phyloP scores from a whole-genome alignment of 768 basidiomycete species.

The Clitopilus passeckerianus region DNA sequence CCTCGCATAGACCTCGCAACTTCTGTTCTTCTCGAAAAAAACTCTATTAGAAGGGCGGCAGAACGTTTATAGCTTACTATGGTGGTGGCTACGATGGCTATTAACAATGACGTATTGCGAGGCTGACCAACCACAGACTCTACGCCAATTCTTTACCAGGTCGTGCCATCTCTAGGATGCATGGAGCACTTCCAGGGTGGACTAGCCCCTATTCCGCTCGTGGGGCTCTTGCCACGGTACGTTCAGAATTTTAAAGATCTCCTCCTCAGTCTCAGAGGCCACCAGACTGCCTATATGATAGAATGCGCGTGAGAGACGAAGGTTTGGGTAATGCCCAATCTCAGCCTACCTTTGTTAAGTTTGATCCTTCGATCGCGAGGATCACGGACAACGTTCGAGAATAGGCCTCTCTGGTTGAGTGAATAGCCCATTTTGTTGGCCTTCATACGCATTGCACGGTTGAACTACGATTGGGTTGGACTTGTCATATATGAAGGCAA shows the following conservation, averaged over 20 bases:
- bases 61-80: too few species aligned
- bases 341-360: conserved; percentile 49
- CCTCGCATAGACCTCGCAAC: too few species aligned
- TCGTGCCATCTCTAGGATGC: too few species aligned
- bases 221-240: conserved; percentile 84
- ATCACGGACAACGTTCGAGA: conserved; percentile 66
- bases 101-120: too few species aligned
- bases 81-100: too few species aligned
- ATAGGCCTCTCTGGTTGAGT: conserved; percentile 85
- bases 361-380: conserved; percentile 58
- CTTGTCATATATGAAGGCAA: background rate
- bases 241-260: conserved; percentile 74
- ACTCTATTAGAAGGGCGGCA: too few species aligned
- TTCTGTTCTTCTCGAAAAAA: too few species aligned
- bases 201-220: conserved; percentile 53
- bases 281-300: conserved; percentile 50
- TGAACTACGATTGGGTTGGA: conserved; percentile 55
- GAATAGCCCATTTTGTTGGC: conserved; percentile 79
- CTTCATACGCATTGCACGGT: conserved; percentile 82
- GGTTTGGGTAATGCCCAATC: background rate
- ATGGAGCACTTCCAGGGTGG: too few species aligned
- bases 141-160: too few species aligned
- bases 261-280: conserved; percentile 81
- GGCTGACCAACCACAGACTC: too few species aligned
- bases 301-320: background rate